phyloP scores from a whole-genome alignment of 352 stramenopile genomes.

The Lagenidium giganteum region DNA sequence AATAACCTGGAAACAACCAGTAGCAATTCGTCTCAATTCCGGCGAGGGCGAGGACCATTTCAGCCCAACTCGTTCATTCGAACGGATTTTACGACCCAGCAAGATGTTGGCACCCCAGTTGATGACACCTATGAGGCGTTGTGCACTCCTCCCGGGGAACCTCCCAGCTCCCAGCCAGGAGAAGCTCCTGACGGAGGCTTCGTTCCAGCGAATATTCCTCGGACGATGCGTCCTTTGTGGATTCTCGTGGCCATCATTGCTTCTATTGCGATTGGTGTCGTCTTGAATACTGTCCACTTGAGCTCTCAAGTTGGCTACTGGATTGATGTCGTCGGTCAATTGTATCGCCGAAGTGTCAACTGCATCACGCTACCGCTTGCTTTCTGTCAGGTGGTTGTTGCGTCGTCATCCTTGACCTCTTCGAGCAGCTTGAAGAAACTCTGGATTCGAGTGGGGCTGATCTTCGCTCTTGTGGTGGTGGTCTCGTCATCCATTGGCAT shows the following conservation, averaged over 20 bases:
- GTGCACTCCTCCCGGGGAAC: constrained; percentile 47
- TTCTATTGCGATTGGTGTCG: constrained; percentile 32
- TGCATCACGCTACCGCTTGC: constrained; percentile 55
- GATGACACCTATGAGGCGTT: constrained; percentile 40
- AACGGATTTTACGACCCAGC: constrained; percentile 37
- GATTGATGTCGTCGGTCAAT: constrained; percentile 37
- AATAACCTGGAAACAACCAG: no score
- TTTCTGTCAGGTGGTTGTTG: constrained; percentile 57
- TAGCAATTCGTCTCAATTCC: constrained; percentile 7
- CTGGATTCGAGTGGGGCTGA: no score
- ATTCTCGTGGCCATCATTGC: constrained; percentile 29
- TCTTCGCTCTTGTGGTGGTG: constrained; percentile 31
- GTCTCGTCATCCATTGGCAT: constrained; percentile 24
- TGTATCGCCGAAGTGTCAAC: constrained; percentile 59
- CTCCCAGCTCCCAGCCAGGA: constrained; percentile 20
- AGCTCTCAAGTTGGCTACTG: constrained; percentile 35
- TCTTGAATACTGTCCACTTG: constrained; percentile 23
- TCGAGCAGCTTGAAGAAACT: constrained; percentile 30
- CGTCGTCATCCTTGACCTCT: constrained; percentile 37
- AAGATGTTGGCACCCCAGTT: constrained; percentile 19
- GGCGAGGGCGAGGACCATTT: constrained; percentile 13
- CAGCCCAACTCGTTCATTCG: constrained; percentile 26
- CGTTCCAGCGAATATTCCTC: constrained; percentile 10
- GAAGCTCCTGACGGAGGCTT: constrained; percentile 13
- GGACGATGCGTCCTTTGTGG: constrained; percentile 36